Evolutionary conservation across 1,284 basidiomycete species (phyloP).

Genomic region (Phlebopus sp.): DNA sequence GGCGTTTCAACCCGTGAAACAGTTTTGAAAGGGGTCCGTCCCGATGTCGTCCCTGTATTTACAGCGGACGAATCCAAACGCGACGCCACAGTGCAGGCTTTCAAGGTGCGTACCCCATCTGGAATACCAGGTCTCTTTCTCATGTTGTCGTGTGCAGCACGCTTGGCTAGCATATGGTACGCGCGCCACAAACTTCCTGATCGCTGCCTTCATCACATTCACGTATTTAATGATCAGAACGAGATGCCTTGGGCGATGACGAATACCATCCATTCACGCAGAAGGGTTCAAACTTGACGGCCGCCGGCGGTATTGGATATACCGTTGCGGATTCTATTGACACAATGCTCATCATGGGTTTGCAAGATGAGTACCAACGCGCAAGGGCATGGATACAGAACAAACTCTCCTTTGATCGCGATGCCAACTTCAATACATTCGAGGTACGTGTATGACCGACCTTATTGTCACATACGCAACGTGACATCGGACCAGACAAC

Average conservation of each 20-base stretch:
- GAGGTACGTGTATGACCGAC: conserved; percentile 56
- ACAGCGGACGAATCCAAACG: conserved; percentile 59
- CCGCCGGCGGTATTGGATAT: conserved; percentile 80
- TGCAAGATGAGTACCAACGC: conserved; percentile 74
- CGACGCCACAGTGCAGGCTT: conserved; percentile 72
- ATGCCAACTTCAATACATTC: conserved; percentile 86
- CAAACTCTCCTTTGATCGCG: conserved; percentile 73
- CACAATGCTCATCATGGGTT: conserved; percentile 83
- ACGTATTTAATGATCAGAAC: conserved; percentile 50
- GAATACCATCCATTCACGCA: conserved; percentile 83
- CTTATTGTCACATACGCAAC: not conserved
- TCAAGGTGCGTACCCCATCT: conserved; percentile 56
- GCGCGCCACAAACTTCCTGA: conserved; percentile 14
- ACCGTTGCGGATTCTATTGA: conserved; percentile 84
- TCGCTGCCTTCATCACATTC: not conserved
- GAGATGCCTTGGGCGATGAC: conserved; percentile 85
- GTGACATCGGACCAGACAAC: conserved; percentile 52
- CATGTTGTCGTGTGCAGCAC: conserved; percentile 45
- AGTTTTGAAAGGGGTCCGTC: conserved; percentile 23
- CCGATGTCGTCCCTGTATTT: conserved; percentile 20
- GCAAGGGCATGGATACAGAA: conserved; percentile 78
- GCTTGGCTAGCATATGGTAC: conserved; percentile 79
- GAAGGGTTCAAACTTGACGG: conserved; percentile 73
- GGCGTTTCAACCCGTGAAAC: conserved; percentile 5
- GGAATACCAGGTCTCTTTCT: conserved; percentile 7